Conservation (phyloP, 441 rosid species). For the Arabidopsis lyrata region DNA sequence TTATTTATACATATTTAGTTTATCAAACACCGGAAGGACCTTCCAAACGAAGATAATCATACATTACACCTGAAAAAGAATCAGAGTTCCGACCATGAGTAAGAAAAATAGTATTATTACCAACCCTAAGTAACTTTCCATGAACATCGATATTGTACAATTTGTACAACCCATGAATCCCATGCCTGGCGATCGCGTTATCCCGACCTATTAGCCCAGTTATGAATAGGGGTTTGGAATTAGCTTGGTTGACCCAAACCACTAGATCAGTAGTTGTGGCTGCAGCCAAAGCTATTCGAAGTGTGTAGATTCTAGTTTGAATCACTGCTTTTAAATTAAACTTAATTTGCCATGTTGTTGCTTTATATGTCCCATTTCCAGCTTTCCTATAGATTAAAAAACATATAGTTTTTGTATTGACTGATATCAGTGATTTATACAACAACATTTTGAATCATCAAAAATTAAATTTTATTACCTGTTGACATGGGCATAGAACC, state of each 20-base stretch:
- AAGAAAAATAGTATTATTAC: conserved; percentile 54
- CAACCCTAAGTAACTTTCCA: conserved; percentile 40
- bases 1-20: too few relatives aligned
- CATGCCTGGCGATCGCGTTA: conserved; percentile 70
- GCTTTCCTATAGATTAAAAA: conserved; percentile 36
- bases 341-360: conserved; percentile 74
- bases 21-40: conserved; percentile 42
- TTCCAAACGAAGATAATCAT: conserved; percentile 67
- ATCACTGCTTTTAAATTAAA: conserved; percentile 51
- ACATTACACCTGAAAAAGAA: conserved; percentile 54
- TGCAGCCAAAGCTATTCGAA: conserved; percentile 78
- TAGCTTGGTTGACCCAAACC: conserved; percentile 53
- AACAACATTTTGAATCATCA: not conserved
- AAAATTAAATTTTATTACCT: conserved; percentile 43
- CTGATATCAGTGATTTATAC: not conserved
- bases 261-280: conserved; percentile 55
- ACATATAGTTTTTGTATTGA: not conserved
- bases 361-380: conserved; percentile 44
- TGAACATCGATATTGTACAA: conserved; percentile 52
- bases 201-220: conserved; percentile 56
- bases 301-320: conserved; percentile 48
- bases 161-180: conserved; percentile 66
- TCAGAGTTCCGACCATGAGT: conserved; percentile 45
- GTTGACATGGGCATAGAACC: conserved; percentile 72
- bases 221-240: conserved; percentile 39